Percentiles rank a stretch among this genome's conserved stretches.
Evolutionary conservation across 257 asterid species (phyloP).

Genomic region (Petunia secreta): DNA sequence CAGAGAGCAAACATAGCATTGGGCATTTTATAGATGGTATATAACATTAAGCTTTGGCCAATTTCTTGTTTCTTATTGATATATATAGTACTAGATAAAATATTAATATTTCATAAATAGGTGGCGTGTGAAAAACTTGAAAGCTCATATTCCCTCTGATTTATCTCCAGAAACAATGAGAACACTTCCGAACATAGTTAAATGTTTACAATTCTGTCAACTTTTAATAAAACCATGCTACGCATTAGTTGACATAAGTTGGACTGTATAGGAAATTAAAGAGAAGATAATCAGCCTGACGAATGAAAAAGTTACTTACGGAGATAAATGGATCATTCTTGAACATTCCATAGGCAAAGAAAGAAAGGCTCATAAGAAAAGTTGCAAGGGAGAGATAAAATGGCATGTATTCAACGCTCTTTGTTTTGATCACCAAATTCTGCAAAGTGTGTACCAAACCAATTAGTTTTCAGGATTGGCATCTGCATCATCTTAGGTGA

Average conservation of each 20-base stretch:
- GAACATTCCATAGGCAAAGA: conserved; percentile 78
- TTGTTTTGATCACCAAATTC: conserved; percentile 87
- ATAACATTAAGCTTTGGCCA: not conserved
- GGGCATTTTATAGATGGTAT: conserved; percentile 32
- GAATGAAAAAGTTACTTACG: conserved; percentile 48
- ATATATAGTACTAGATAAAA: not conserved
- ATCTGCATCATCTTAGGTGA: not conserved
- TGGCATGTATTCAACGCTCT: conserved; percentile 90
- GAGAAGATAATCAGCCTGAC: not conserved
- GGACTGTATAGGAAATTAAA: not conserved
- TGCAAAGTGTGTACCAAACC: conserved; percentile 33
- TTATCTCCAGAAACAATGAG: not conserved
- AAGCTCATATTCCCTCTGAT: not conserved
- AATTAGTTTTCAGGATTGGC: conserved; percentile 21
- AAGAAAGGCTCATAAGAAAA: conserved; percentile 80
- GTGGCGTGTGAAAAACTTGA: not conserved
- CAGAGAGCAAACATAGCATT: not conserved
- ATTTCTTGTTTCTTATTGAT: not conserved
- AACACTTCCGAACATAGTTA: not conserved
- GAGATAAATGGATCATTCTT: conserved; percentile 67
- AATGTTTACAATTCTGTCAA: not conserved
- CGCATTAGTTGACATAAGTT: not conserved
- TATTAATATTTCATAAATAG: not conserved
- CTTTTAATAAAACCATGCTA: not conserved
- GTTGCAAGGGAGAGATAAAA: conserved; percentile 87